Base-by-base conservation (phyloP, 306 rosid genomes). In the Glycine tomentella region DNA sequence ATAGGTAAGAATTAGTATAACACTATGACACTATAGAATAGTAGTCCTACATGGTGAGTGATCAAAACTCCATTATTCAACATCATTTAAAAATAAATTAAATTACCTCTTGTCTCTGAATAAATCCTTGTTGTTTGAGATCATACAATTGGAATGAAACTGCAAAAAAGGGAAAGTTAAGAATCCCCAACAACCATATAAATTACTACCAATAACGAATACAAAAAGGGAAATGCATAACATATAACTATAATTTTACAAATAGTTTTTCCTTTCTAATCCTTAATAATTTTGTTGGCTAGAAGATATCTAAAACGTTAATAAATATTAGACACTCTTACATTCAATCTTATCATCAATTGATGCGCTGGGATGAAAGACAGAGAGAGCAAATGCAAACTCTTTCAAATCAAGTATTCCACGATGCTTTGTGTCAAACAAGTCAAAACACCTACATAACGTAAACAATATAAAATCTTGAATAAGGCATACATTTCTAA, bases 351-450 rank as follows among this genome's bases (percentile, higher is more conserved):
- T 93, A 59, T 87, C 92, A 63, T 90, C 93, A 48, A 88, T 65
- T 50, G 90, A 74, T 74, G 97, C 97, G 82, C 79, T 90, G 50
- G 97, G 98, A 83, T 93, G 98, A 82, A 93, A 93, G 84, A 91
- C 87, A 14, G 98, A 93, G 53, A 93, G 90, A 81, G 97, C 91
- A 79, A 82, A 90, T 9, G 93, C 98, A 87, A 93, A 93, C 83
- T 88, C 95, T 68, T 86, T 86, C 80, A 93, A 93, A 87, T 86
- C 92, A 56, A 93, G 95, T 76, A 82, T 84, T 56, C 97, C 97
- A 68, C 80, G 84, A 34, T 91, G 92, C 78, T 86, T 84, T 71
- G 78, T 78, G 74, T 91, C 97, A 81, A 93, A 93, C 90, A 90
- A 84, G 69, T 93, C 93, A 87, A 91, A 91, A 91, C 76, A 93